Evolutionary conservation across 192 early-diverging fungal genomes (phyloP), one percentile per base, ranked within the genome.

Genomic region (Rhizoclosmatium globosum): DNA sequence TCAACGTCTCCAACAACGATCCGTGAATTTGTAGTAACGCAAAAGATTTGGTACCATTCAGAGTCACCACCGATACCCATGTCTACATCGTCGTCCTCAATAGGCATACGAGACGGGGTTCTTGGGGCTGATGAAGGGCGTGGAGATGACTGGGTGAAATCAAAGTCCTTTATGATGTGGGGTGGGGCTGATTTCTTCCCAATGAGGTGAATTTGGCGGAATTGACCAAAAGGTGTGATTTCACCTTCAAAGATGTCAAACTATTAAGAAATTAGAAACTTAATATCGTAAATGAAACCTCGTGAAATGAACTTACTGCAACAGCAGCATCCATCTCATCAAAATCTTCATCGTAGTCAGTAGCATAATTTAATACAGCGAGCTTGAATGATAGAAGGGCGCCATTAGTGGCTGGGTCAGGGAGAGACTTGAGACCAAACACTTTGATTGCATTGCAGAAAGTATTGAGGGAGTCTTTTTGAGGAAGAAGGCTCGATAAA

Each of bases 241-340:
- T 57, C 69, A 7, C 69, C 69, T 56, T 71, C 69, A 71, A 71
- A 71, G 0, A 71, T 53, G 17, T 13, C 17, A 17, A 53, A 53
- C 50, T 53, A 31, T 23, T 17, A 2, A 68, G 23, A 68, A 68
- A 23, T 6, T 45, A 23, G 31, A 31, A 31, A 31, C 31, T 0
- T 13, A 1, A 57, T 13, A 17, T 57, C 21, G 56, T 17, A 57
- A 57, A 17, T 57, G 56, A 57, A 31, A 0, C 31, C 31, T 31
- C 31, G 31, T 31, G 31, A 31, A 31, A 31, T 31, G 0, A 31
- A 31, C 31, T 31, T 31, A 31, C 31, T 31, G 0, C 31, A 31
- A 31, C 31, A 31, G 31, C 31, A 31, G 31, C 31, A 31, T 31
- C 31, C 31, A 31, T 31, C 31, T 31, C 31, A 31, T 31, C 31